phyloP scores from a whole-genome alignment of 352 stramenopile genomes.

The Elongisporangium undulatum region DNA sequence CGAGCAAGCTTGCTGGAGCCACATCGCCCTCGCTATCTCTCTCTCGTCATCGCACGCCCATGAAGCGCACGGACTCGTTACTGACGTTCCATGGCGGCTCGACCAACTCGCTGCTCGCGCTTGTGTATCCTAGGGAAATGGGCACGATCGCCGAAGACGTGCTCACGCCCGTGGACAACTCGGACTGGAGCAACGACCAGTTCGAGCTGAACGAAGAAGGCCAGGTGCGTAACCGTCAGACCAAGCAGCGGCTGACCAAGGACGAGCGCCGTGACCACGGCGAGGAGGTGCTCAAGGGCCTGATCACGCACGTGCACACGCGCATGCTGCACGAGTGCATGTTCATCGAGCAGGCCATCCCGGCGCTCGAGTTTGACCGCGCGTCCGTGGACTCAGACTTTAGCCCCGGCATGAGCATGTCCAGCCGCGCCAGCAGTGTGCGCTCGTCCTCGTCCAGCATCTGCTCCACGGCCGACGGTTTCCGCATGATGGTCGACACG shows the following conservation, averaged over 20 bases:
- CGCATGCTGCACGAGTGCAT: constrained; percentile 78
- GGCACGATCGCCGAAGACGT: constrained; percentile 73
- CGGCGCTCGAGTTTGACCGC: constrained; percentile 57
- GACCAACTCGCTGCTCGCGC: constrained; percentile 8
- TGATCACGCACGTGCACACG: constrained; percentile 75
- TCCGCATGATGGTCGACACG: constrained; percentile 80
- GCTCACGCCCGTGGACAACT: constrained; percentile 34
- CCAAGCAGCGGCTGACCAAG: constrained; percentile 55
- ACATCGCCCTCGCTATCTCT: too few relatives aligned
- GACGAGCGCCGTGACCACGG: constrained; percentile 63
- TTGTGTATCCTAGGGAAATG: constrained; percentile 45
- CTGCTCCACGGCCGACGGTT: constrained; percentile 74
- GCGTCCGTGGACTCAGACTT: constrained; percentile 42
- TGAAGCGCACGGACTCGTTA: not conserved
- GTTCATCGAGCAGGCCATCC: constrained; percentile 79
- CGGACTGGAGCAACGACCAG: constrained; percentile 47
- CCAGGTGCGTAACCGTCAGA: constrained; percentile 44
- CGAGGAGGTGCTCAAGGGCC: constrained; percentile 57
- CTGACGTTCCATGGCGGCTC: not conserved
- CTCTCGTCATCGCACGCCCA: not conserved
- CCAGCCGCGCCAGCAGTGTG: constrained; percentile 28
- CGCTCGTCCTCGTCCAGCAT: constrained; percentile 75
- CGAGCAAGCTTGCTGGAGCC: constrained; percentile 6
- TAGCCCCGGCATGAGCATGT: constrained; percentile 27
- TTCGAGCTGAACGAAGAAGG: constrained; percentile 59